phyloP scores from a whole-genome alignment of 2,329 filamentous ascomycete genomes.

The Curvularia spicifera region DNA sequence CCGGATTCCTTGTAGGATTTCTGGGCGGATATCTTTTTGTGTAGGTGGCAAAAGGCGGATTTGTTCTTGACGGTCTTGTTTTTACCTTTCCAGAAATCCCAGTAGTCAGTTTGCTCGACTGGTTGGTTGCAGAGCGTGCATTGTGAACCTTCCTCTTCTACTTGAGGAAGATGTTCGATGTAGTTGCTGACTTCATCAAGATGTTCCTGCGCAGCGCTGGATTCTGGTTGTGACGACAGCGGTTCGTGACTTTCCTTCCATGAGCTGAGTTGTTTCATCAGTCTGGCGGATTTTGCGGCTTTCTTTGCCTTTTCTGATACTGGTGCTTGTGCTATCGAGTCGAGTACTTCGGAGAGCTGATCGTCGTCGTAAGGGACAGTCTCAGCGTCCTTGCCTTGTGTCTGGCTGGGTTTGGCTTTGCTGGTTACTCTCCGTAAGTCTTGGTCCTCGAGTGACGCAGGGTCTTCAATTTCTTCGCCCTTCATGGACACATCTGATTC shows the following conservation, averaged over 20 bases:
- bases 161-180: slow-evolving; percentile 23
- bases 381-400: background rate
- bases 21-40: slow-evolving; percentile 41
- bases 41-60: slow-evolving; percentile 46
- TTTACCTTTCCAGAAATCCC: slow-evolving; percentile 48
- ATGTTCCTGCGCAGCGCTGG: slow-evolving; percentile 25
- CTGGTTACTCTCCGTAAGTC: slow-evolving; percentile 13
- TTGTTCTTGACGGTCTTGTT: slow-evolving; percentile 60
- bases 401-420: slow-evolving; percentile 7
- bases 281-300: slow-evolving; percentile 16
- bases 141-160: slow-evolving; percentile 26
- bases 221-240: slow-evolving; percentile 25
- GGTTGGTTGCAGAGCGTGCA: slow-evolving; percentile 72
- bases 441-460: slow-evolving; percentile 4
- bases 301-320: slow-evolving; percentile 1
- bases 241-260: slow-evolving; percentile 22
- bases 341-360: slow-evolving; percentile 6
- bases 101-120: slow-evolving; percentile 64
- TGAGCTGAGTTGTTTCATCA: slow-evolving; percentile 25
- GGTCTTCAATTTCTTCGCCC: slow-evolving; percentile 4
- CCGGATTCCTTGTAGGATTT: slow-evolving; percentile 58
- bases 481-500: slow-evolving; percentile 14
- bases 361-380: slow-evolving; percentile 6
- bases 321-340: slow-evolving; percentile 1
- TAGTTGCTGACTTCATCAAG: slow-evolving; percentile 28